phyloP scores from a whole-genome alignment of 768 basidiomycete species.

The Baorangia bicolor region DNA sequence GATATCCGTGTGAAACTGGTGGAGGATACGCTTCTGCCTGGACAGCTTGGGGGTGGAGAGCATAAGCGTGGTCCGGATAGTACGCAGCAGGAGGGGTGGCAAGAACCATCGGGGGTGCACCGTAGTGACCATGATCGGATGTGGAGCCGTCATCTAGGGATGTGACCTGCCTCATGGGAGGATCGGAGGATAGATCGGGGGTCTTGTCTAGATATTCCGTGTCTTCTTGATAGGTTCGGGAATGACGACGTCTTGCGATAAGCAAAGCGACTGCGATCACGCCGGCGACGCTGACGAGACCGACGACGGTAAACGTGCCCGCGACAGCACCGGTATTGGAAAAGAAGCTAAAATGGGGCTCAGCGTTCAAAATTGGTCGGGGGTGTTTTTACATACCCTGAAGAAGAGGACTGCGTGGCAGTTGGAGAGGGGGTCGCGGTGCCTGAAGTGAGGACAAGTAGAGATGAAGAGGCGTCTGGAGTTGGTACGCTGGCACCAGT shows the following conservation, averaged over 20 bases:
- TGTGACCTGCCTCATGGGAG: slow-evolving; percentile 6
- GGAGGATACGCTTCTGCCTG: slow-evolving; percentile 6
- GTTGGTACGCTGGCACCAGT: neutral
- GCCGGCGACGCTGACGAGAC: slow-evolving; percentile 35
- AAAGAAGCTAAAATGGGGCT: slow-evolving; percentile 40
- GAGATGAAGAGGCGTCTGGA: neutral
- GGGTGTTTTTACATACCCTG: slow-evolving; percentile 14
- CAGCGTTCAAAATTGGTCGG: neutral
- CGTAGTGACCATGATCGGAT: slow-evolving; percentile 26
- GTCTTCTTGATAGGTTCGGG: slow-evolving; percentile 27
- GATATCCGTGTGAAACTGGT: neutral
- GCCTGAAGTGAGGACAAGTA: neutral
- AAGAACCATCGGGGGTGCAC: slow-evolving; percentile 16
- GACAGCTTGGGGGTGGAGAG: slow-evolving; percentile 10
- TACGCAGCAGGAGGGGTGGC: slow-evolving; percentile 18
- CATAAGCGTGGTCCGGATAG: slow-evolving; percentile 23
- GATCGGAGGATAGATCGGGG: slow-evolving; percentile 6
- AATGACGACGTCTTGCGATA: slow-evolving; percentile 31
- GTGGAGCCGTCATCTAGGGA: slow-evolving; percentile 15
- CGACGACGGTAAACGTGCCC: slow-evolving; percentile 43
- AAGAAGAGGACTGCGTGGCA: slow-evolving; percentile 15
- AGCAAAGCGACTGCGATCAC: slow-evolving; percentile 31
- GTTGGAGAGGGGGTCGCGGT: slow-evolving; percentile 15
- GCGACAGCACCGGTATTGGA: slow-evolving; percentile 46
- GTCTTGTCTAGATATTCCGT: slow-evolving; percentile 30